phyloP scores from a whole-genome alignment of 176 grass and related monocot genomes.

The Tuctoria greenei region DNA sequence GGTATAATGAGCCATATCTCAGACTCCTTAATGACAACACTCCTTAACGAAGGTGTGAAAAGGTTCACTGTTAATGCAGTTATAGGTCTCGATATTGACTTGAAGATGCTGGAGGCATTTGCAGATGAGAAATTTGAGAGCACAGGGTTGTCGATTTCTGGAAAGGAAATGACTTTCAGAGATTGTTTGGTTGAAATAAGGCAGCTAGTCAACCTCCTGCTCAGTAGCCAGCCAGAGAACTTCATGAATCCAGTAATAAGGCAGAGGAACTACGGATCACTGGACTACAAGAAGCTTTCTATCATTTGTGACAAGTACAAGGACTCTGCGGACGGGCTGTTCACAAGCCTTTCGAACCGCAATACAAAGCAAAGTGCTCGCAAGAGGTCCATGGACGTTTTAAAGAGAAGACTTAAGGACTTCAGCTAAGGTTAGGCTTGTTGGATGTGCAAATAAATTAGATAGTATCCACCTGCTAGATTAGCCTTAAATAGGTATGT shows the following conservation, averaged over 20 bases:
- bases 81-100: constrained; percentile 69
- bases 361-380: constrained; percentile 70
- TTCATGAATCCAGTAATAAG: constrained; percentile 95
- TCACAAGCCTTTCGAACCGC: constrained; percentile 73
- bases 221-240: constrained; percentile 92
- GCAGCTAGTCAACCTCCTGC: constrained; percentile 83
- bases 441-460: constrained; percentile 22
- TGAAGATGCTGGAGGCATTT: constrained; percentile 76
- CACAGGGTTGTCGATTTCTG: constrained; percentile 56
- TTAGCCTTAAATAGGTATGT: not conserved
- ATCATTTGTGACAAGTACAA: constrained; percentile 85
- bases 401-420: constrained; percentile 88
- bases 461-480: not conserved
- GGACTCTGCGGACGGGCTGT: constrained; percentile 69
- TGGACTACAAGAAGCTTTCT: constrained; percentile 86
- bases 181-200: constrained; percentile 83
- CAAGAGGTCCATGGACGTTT: constrained; percentile 88
- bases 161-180: constrained; percentile 71
- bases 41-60: constrained; percentile 77
- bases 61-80: constrained; percentile 86
- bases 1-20: constrained; percentile 76
- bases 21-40: constrained; percentile 71
- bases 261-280: constrained; percentile 69
- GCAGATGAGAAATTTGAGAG: constrained; percentile 76
- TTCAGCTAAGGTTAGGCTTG: constrained; percentile 53